phyloP scores from a whole-genome alignment of 2,329 filamentous ascomycete genomes.

The Colletotrichum sp. region DNA sequence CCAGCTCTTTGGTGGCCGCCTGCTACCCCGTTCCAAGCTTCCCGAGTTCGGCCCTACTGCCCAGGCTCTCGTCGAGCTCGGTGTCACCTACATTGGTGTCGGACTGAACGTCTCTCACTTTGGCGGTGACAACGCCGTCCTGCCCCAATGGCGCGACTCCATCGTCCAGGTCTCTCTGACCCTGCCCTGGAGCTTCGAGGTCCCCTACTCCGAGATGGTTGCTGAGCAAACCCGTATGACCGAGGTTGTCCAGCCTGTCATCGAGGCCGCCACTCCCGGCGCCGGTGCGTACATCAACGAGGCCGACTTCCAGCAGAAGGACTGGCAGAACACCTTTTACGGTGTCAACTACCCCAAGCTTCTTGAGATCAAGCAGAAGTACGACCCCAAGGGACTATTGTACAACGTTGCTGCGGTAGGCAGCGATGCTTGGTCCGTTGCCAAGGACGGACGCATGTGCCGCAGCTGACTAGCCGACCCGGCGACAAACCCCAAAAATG shows the following conservation, averaged over 20 bases:
- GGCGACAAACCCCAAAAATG: fast-evolving
- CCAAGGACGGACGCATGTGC: conserved; percentile 24
- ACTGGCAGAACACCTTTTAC: conserved; percentile 34
- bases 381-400: conserved; percentile 34
- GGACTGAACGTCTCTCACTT: conserved; percentile 18
- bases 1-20: conserved; percentile 34
- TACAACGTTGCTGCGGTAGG: conserved; percentile 33
- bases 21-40: conserved; percentile 33
- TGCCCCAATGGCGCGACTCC: conserved; percentile 45
- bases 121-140: conserved; percentile 36
- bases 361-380: conserved; percentile 32
- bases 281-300: conserved; percentile 35
- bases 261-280: conserved; percentile 30
- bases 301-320: conserved; percentile 34
- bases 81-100: conserved; percentile 16
- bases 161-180: conserved; percentile 34
- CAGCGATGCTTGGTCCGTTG: conserved; percentile 28
- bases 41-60: conserved; percentile 10
- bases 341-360: conserved; percentile 32
- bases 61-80: conserved; percentile 4
- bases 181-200: conserved; percentile 16
- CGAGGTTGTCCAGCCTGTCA: conserved; percentile 33
- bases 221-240: conserved; percentile 26
- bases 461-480: not conserved
- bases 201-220: conserved; percentile 14